Evolutionary conservation across 108 stramenopile species (phyloP).

Genomic region (Fragilariopsis cylindrus): DNA sequence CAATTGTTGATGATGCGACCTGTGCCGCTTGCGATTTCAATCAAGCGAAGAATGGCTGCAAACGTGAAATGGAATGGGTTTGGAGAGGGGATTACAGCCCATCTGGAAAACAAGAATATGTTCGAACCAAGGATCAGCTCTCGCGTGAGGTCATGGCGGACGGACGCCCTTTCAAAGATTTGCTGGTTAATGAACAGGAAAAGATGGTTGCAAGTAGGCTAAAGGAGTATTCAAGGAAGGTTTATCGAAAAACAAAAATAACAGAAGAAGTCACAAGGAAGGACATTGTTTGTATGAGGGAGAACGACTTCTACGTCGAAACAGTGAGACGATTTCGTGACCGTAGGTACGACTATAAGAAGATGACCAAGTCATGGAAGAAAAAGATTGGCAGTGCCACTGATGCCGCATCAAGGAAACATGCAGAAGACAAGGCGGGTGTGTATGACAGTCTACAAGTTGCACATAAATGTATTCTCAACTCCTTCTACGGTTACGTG

Average conservation of each 20-base stretch:
- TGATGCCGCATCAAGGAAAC: slow-evolving; percentile 87
- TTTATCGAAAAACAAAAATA: slow-evolving; percentile 95
- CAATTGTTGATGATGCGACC: slow-evolving; percentile 93
- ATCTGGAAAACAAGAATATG: slow-evolving; percentile 84
- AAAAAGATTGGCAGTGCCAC: slow-evolving; percentile 82
- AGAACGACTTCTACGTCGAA: slow-evolving; percentile 99
- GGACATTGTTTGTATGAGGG: slow-evolving; percentile 98
- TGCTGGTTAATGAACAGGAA: slow-evolving; percentile 84
- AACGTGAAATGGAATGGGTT: slow-evolving; percentile 96
- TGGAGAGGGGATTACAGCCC: slow-evolving; percentile 98
- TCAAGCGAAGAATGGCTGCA: slow-evolving; percentile 91
- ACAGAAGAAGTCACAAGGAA: slow-evolving; percentile 90
- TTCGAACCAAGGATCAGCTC: slow-evolving; percentile 89
- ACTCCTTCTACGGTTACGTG: slow-evolving; percentile 94
- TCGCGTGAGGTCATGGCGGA: slow-evolving; percentile 69
- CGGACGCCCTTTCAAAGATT: slow-evolving; percentile 75
- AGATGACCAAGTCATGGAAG: slow-evolving; percentile 95
- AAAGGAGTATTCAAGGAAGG: slow-evolving; percentile 93
- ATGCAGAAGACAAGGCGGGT: slow-evolving; percentile 89
- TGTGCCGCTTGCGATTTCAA: slow-evolving; percentile 99
- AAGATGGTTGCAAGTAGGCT: slow-evolving; percentile 72
- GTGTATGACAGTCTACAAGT: slow-evolving; percentile 99
- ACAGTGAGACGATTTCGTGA: slow-evolving; percentile 98
- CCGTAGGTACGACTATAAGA: slow-evolving; percentile 98
- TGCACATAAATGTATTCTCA: slow-evolving; percentile 99